Base-by-base conservation (phyloP, 768 basidiomycete species). In the Trametopsis cervina region DNA sequence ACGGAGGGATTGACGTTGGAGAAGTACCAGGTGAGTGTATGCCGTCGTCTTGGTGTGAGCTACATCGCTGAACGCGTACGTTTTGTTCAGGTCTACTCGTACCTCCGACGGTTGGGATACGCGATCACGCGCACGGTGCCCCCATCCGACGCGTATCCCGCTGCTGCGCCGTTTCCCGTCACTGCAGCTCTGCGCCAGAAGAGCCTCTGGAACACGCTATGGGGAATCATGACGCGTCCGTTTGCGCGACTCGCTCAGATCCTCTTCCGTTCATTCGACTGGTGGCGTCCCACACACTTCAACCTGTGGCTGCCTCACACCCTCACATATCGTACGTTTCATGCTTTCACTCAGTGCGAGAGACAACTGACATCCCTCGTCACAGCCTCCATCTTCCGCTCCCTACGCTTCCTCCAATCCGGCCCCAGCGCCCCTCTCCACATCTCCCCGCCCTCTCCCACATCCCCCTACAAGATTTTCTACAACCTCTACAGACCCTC, bases 401-500 rank as follows among this genome's bases (percentile, higher is more conserved):
- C 79, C 9, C 65, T 95, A 17, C 78, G 90, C 20, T 76, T 92
- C 60, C 75, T 93, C 21, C 77, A 85, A 9, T 69, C 81, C 2
- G 84, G 89, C 1, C 80, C 86, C 60, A 55, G 60, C 6, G 49
- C 70, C 10, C 74, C 80, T 36, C 66, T 82, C 18, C 62, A 70
- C 38, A 57, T 67, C 40, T 57, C 64, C 3, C 54, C 60, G 26
- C 49, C 49, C 24, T 12, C 26, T 4, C 24, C 51, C 37, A 42
- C 61, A 2, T 77, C 83, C 1, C 85, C 85, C 0, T 97, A 94
- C 62, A 70, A 77, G 43, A 75, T 90, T 3, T 97, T 96, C 67
- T 98, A 75, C 65, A 85, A 96, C 58, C 71, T 91, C 3, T 95
- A 94, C 70, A 96, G 95, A 60, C 95, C 95, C 2, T 81, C 80